phyloP scores from a whole-genome alignment of 208 protist species.

The Phytomonas sp. region DNA sequence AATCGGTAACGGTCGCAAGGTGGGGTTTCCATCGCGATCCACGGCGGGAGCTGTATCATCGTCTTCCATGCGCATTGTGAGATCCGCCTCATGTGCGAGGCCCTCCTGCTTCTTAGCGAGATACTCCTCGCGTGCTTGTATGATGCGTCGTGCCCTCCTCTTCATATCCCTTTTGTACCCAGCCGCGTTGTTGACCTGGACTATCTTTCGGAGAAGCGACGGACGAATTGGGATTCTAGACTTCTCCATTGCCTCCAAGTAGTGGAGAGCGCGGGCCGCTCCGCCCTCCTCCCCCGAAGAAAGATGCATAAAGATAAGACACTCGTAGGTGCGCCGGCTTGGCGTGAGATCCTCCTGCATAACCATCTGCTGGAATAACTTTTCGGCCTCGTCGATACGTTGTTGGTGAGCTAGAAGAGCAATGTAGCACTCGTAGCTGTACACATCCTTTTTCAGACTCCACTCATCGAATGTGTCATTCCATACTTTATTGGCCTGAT shows the following conservation, averaged over 20 bases:
- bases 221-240: constrained; percentile 57
- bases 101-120: constrained; percentile 57
- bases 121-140: constrained; percentile 86
- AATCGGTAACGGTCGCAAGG: constrained; percentile 42
- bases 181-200: constrained; percentile 75
- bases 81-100: background rate
- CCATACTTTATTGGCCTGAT: constrained; percentile 77
- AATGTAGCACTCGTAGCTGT: constrained; percentile 88
- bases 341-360: constrained; percentile 68
- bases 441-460: constrained; percentile 69
- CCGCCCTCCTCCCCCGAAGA: constrained; percentile 87
- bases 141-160: constrained; percentile 85
- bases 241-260: constrained; percentile 86
- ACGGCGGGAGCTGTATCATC: background rate
- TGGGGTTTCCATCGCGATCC: constrained; percentile 12
- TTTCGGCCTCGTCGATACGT: constrained; percentile 81
- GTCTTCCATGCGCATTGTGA: background rate
- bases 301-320: constrained; percentile 89
- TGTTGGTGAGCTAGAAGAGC: constrained; percentile 82
- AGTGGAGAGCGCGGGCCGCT: constrained; percentile 71
- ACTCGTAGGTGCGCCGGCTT: constrained; percentile 76
- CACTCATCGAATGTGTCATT: constrained; percentile 75
- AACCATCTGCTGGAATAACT: constrained; percentile 82
- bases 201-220: constrained; percentile 79
- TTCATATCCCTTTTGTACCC: constrained; percentile 92